Evolutionary conservation across 164 flowering plant species (phyloP).

Genomic region (Chloranthus sessilifolius): DNA sequence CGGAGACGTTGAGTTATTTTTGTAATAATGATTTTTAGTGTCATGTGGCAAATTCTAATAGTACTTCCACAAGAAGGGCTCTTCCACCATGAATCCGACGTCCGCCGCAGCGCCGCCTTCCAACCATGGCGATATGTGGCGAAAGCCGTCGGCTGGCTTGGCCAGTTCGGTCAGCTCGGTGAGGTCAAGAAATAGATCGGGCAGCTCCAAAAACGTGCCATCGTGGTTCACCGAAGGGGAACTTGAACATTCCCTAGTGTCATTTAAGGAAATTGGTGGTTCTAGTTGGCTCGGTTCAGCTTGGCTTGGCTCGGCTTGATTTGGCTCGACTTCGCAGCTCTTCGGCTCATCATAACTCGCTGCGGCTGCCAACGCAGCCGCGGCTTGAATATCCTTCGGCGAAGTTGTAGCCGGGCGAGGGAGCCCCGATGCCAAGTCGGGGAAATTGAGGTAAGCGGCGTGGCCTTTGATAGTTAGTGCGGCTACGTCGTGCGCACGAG

Average conservation of each 20-base stretch:
- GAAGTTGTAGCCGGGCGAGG: slow-evolving; percentile 36
- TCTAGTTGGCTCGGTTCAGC: neutral
- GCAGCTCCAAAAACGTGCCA: slow-evolving; percentile 22
- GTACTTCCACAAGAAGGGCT: slow-evolving; percentile 14
- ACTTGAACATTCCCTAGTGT: slow-evolving; percentile 11
- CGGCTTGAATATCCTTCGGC: slow-evolving; percentile 35
- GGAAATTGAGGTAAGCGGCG: slow-evolving; percentile 39
- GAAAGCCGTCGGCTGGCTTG: slow-evolving; percentile 8
- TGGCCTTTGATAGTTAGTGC: slow-evolving; percentile 43
- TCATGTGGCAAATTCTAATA: neutral
- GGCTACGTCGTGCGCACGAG: slow-evolving; percentile 53
- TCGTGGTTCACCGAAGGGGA: slow-evolving; percentile 12
- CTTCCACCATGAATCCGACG: slow-evolving; percentile 9
- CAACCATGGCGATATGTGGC: slow-evolving; percentile 10
- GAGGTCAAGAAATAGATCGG: slow-evolving; percentile 20
- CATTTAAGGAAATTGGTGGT: neutral
- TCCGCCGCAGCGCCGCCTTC: slow-evolving; percentile 7
- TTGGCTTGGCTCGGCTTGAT: slow-evolving; percentile 6
- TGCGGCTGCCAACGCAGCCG: slow-evolving; percentile 26
- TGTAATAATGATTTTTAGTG: too few species aligned
- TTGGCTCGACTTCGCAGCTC: neutral
- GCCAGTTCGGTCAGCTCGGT: neutral
- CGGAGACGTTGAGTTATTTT: too few species aligned
- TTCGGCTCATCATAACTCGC: neutral
- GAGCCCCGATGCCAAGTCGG: slow-evolving; percentile 31